Base-by-base conservation (phyloP, 2,329 filamentous ascomycete species). In the Lecanicillium sp. region DNA sequence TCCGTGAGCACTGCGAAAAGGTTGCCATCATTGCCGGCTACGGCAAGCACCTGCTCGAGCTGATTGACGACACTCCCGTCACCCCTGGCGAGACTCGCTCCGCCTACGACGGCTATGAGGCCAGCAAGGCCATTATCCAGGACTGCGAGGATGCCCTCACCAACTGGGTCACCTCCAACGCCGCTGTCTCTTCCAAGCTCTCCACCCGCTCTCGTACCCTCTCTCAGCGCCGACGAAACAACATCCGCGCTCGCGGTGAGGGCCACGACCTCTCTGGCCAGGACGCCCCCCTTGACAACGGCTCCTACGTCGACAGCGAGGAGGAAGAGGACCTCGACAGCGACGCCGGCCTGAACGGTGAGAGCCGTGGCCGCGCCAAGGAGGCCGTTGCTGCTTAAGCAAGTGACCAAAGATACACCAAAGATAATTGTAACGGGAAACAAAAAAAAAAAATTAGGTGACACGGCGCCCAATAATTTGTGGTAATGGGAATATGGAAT, bases 71-170 rank as follows among this genome's bases (percentile, higher is more conserved):
- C 59, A 94, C 85, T 6, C 92, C 92, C 2, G 92, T 98, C 40
- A 98, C 92, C 5, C 92, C 92, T 17, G 92, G 92, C 51, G 92
- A 98, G 73, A 96, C 90, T 15, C 85, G 92, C 47, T 79, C 86
- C 38, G 89, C 92, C 1, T 98, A 98, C 57, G 92, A 98, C 56
- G 92, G 92, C 45, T 98, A 98, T 59, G 92, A 98, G 62, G 89
- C 89, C 45, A 94, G 86, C 75, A 96, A 95, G 69, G 90, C 85
- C 47, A 96, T 98, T 64, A 96, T 98, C 56, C 92, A 98, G 68
- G 92, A 98, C 64, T 98, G 92, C 62, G 92, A 98, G 66, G 89
- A 96, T 58, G 78, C 92, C 2, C 80, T 98, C 44, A 95, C 88
- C 60, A 95, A 95, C 71, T 98, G 92, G 92, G 88, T 96, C 29